Evolutionary conservation across 208 protist genomes (phyloP), one percentile per base, ranked within the genome.

Genomic region (Vickermania spadyakhi): DNA sequence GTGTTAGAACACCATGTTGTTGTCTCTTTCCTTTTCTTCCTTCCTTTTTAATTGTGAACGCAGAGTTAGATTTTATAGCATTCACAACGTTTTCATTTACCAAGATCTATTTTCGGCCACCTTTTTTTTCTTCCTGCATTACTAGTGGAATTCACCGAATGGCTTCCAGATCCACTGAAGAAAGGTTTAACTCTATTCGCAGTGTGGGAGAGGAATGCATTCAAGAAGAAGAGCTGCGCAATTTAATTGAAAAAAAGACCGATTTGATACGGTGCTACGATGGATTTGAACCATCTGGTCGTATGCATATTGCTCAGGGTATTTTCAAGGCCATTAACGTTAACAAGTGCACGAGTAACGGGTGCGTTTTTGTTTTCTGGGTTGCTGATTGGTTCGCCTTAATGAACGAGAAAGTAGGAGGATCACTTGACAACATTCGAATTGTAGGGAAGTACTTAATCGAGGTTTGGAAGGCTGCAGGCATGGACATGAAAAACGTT

Each of bases 351-450:
- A 99, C 96, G 0, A 65, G 76, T 7, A 75, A 77, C 13, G 98
- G 98, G 29, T 96, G 96, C 62, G 92, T 82, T 11, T 99, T 99
- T 73, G 86, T 99, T 3, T 99, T 99, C 70, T 99, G 97, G 92
- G 97, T 99, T 21, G 98, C 98, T n/a, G 98, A 99, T 81, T 99
- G 97, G 97, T 99, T 99, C 72, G 98, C 98, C 5, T 77, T 98
- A 11, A 98, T 99, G 92, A 99, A 99, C 74, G 93, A 99, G 75
- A 99, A 99, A 79, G 98, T 99, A 61, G 98, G 97, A 58, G 98
- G 98, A 21, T 96, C 99, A 62, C 72, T 99, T 21, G 79, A 97
- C 11, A 98, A 98, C 52, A 99, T 99, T 59, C 81, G 92, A 62
- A 77, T 79, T 11, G 96, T 99, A 11, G 98, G 98, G 3, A 31